A percentile compares a stretch with the other conserved stretches of the same genome.
Evolutionary conservation across 2,329 filamentous ascomycete genomes (phyloP).

Genomic region (Colletotrichum gloeosporioides): DNA sequence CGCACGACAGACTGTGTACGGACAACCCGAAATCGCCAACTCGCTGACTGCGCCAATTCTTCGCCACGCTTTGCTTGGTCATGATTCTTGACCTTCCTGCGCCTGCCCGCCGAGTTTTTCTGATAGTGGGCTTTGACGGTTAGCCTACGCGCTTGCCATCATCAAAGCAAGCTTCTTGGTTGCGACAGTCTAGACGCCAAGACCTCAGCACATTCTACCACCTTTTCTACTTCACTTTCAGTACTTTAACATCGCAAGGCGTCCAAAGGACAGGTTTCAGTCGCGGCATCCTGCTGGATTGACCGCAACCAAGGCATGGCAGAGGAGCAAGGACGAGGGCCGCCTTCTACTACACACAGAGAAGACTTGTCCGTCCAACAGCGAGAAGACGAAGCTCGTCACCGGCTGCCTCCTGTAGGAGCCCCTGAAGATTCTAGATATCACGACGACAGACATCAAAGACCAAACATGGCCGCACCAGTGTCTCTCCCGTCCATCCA

Average conservation of each 20-base stretch:
- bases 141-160: not conserved
- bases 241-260: not conserved
- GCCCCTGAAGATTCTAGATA: slow-evolving; percentile 18
- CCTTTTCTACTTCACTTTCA: not conserved
- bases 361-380: slow-evolving; percentile 17
- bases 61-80: slow-evolving; percentile 8
- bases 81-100: slow-evolving; percentile 19
- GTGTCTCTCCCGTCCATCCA: slow-evolving; percentile 57
- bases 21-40: not conserved
- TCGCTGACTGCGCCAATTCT: not conserved
- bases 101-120: not conserved
- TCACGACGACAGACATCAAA: slow-evolving; percentile 45
- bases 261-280: slow-evolving; percentile 4
- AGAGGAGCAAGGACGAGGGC: slow-evolving; percentile 26
- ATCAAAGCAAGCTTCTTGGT: not conserved
- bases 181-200: not conserved
- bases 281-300: slow-evolving; percentile 12
- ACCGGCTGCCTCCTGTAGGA: slow-evolving; percentile 14
- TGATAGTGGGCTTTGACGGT: not conserved
- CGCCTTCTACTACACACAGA: slow-evolving; percentile 19
- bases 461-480: slow-evolving; percentile 47
- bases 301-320: slow-evolving; percentile 23
- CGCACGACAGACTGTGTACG: not conserved
- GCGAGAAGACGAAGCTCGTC: slow-evolving; percentile 21
- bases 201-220: not conserved